These are phyloP conservation scores for Penicillium sp. DNA, from an alignment of 2,329 filamentous ascomycete genomes.

Conservation along the genomic window DNA sequence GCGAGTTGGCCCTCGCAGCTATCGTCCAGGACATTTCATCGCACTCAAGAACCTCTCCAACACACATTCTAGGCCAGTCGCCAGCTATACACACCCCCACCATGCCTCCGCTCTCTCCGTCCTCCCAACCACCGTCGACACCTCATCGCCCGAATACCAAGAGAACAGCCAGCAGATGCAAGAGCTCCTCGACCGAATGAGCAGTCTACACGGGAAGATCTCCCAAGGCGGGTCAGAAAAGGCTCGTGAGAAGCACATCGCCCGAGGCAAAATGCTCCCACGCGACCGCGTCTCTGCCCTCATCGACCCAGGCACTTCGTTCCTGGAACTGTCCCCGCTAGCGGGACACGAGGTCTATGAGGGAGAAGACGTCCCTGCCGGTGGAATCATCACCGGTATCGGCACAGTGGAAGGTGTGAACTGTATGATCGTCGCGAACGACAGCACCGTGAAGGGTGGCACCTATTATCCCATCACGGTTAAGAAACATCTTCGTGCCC, in stretches of 20 bases:
- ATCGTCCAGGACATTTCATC: conserved; percentile 6
- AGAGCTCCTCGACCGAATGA: conserved; percentile 70
- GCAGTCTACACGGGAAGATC: conserved; percentile 70
- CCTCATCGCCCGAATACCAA: conserved; percentile 74
- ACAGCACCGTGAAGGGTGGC: conserved; percentile 95
- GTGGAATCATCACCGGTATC: conserved; percentile 89
- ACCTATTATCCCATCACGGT: conserved; percentile 97
- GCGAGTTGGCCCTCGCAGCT: conserved; percentile 23
- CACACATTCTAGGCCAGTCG: conserved; percentile 53
- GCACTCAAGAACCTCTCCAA: conserved; percentile 3
- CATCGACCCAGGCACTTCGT: conserved; percentile 85
- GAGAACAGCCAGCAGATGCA: conserved; percentile 81
- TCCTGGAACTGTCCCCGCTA: conserved; percentile 91
- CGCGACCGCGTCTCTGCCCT: conserved; percentile 85
- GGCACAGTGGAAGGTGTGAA: conserved; percentile 87
- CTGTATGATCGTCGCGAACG: conserved; percentile 93
- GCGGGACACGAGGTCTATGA: conserved; percentile 85
- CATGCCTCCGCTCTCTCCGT: conserved; percentile 84
- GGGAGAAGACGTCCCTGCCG: conserved; percentile 84
- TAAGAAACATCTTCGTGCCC: conserved; percentile 93
- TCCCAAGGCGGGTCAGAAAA: conserved; percentile 79
- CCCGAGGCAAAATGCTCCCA: conserved; percentile 91
- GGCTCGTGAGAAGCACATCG: conserved; percentile 83
- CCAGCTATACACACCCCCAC: conserved; percentile 78
- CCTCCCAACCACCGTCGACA: conserved; percentile 75